A percentile compares a stretch with the other conserved stretches of the same genome.
Conservation (phyloP, 2,329 filamentous ascomycete species). For the Drechslera avenae region DNA sequence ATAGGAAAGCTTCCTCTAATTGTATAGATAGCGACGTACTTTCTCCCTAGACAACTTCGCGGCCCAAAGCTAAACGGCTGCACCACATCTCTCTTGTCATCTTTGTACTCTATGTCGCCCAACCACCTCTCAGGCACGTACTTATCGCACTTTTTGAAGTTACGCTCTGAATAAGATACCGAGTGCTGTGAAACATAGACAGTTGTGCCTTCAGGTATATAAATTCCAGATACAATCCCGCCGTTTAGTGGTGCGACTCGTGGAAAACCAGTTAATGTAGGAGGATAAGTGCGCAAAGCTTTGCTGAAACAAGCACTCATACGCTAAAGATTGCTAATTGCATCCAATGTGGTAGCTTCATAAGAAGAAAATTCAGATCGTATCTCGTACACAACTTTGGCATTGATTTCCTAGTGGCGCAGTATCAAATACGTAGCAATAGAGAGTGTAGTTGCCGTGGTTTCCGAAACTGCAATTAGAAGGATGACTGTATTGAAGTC, state of each 20-base stretch:
- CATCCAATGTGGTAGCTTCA: not conserved
- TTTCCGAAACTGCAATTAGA: not conserved
- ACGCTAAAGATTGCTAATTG: too few species aligned
- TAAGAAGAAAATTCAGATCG: not conserved
- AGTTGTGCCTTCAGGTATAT: too few species aligned
- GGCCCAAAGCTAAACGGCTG: not conserved
- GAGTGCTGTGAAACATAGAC: not conserved
- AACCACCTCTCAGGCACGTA: not conserved
- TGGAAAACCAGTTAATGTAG: too few species aligned
- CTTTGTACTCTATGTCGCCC: not conserved
- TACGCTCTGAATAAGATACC: not conserved
- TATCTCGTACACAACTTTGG: not conserved
- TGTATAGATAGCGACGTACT: not conserved
- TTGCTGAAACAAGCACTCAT: too few species aligned
- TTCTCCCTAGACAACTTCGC: not conserved
- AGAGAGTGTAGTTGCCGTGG: not conserved
- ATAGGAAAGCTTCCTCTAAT: not conserved
- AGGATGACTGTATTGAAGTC: not conserved
- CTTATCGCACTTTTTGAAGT: not conserved
- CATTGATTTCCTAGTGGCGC: not conserved
- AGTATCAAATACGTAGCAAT: not conserved
- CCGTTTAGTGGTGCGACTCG: too few species aligned
- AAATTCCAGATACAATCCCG: too few species aligned
- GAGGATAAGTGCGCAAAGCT: too few species aligned
- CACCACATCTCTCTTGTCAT: not conserved